Conservation (phyloP, 1,284 basidiomycete species). For the Crucibulum parvulum region DNA sequence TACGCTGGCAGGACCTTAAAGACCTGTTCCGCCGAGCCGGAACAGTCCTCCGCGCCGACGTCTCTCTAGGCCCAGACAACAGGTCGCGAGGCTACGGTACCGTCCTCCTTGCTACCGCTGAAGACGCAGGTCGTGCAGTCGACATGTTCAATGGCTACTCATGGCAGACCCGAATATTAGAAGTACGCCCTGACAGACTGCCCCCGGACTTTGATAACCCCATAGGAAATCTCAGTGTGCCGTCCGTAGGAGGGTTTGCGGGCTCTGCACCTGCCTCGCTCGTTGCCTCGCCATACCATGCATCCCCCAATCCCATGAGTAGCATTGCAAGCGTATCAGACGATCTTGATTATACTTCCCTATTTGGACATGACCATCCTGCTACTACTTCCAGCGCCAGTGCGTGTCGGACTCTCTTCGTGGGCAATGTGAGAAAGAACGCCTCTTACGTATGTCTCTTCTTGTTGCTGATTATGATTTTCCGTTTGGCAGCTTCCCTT, state of each 20-base stretch:
- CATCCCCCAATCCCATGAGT: neutral
- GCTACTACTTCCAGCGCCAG: constrained; percentile 16
- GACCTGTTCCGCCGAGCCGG: constrained; percentile 96
- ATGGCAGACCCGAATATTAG: constrained; percentile 91
- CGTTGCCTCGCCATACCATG: neutral
- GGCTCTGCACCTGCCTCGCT: neutral
- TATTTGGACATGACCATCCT: constrained; percentile 26
- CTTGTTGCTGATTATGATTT: constrained; percentile 2
- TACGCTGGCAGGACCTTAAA: constrained; percentile 98
- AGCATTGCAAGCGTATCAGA: neutral
- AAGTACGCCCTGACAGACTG: constrained; percentile 87
- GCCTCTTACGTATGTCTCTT: neutral
- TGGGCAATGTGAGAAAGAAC: constrained; percentile 60
- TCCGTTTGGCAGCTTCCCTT: constrained; percentile 78
- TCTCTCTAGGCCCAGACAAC: constrained; percentile 92
- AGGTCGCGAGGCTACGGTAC: constrained; percentile 93
- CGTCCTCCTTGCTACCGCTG: constrained; percentile 88
- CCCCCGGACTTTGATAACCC: constrained; percentile 52
- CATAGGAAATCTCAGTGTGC: constrained; percentile 11
- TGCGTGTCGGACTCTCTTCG: constrained; percentile 69
- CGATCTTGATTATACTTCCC: constrained; percentile 28
- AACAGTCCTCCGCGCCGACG: constrained; percentile 94
- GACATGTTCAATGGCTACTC: constrained; percentile 92
- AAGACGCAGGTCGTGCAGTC: constrained; percentile 90
- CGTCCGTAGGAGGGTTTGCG: neutral